phyloP scores from a whole-genome alignment of 495 filamentous ascomycete genomes.

The Podospora pseudoanserina region DNA sequence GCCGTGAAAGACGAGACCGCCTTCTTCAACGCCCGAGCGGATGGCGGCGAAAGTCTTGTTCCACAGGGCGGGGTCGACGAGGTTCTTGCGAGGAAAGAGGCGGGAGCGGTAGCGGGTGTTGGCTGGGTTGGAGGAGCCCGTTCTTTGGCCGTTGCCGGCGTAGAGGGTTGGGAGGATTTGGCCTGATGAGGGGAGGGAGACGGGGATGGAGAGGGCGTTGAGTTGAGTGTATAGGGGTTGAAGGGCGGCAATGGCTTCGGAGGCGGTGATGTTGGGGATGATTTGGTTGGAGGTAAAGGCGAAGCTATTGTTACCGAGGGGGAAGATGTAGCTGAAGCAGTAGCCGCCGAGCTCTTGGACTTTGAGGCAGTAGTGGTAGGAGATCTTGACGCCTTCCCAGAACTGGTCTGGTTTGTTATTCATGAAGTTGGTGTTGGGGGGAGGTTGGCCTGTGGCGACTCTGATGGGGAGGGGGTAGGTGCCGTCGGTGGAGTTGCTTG shows the following conservation, averaged over 20 bases:
- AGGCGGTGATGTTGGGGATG: conserved; percentile 29
- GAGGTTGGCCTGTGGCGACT: conserved; percentile 24
- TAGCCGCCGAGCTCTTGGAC: conserved; percentile 41
- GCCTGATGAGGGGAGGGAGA: conserved; percentile 28
- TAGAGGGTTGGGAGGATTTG: conserved; percentile 19
- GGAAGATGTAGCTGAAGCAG: conserved; percentile 43
- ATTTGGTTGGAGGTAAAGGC: conserved; percentile 32
- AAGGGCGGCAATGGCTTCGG: conserved; percentile 39
- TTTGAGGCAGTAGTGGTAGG: conserved; percentile 39
- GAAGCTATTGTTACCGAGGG: conserved; percentile 32
- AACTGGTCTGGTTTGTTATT: conserved; percentile 41
- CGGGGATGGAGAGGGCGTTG: conserved; percentile 26
- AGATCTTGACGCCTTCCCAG: conserved; percentile 44
- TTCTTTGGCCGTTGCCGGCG: conserved; percentile 14
- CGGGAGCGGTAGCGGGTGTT: conserved; percentile 47
- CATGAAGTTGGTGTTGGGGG: conserved; percentile 23
- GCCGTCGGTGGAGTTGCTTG: conserved; percentile 7
- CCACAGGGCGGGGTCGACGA: conserved; percentile 40
- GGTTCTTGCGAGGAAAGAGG: conserved; percentile 51
- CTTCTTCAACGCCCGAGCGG: conserved; percentile 44
- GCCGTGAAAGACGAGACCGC: conserved; percentile 42
- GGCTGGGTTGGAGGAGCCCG: conserved; percentile 26
- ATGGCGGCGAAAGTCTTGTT: conserved; percentile 47
- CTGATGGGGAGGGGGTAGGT: conserved; percentile 26
- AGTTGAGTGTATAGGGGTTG: conserved; percentile 45